A percentile compares a stretch with the other conserved stretches of the same genome.
phyloP scores from a whole-genome alignment of 176 grass and related monocot species.

The Urochloa ruziziensis region DNA sequence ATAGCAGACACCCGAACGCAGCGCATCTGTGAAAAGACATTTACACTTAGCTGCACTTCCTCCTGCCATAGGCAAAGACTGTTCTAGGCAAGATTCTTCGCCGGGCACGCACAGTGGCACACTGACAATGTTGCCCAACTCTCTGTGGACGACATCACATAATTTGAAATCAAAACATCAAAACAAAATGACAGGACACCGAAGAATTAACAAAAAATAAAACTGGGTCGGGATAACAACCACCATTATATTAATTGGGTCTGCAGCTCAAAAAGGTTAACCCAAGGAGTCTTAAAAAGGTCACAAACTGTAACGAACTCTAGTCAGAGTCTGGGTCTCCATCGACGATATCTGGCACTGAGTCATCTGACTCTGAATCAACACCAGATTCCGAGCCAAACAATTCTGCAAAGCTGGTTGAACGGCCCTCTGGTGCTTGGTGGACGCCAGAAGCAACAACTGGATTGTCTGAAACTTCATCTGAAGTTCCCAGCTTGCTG shows the following conservation, averaged over 20 bases:
- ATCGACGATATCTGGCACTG: conserved; percentile 56
- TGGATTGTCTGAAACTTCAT: neutral
- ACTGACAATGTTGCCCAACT: neutral
- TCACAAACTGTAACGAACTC: neutral
- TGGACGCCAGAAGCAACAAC: neutral
- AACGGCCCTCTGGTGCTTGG: neutral
- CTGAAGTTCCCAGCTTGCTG: conserved; percentile 20
- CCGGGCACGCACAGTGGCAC: too few species aligned
- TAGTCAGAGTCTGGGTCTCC: conserved; percentile 68
- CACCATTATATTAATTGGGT: neutral
- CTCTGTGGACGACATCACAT: neutral
- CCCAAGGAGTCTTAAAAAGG: neutral
- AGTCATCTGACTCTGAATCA: conserved; percentile 44
- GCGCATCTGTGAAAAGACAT: neutral
- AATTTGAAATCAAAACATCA: neutral
- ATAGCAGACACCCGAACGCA: too few species aligned
- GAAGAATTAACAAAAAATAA: neutral
- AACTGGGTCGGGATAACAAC: neutral
- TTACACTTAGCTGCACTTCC: too few species aligned
- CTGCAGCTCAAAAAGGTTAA: neutral
- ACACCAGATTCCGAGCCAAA: conserved; percentile 49
- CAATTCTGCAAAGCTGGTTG: conserved; percentile 21
- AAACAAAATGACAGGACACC: too few species aligned
- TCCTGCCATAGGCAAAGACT: too few species aligned
- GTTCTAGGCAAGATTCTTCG: too few species aligned